These are phyloP conservation scores for Aspergillus sp. DNA, from an alignment of 2,329 filamentous ascomycete species.

Conservation along the genomic window DNA sequence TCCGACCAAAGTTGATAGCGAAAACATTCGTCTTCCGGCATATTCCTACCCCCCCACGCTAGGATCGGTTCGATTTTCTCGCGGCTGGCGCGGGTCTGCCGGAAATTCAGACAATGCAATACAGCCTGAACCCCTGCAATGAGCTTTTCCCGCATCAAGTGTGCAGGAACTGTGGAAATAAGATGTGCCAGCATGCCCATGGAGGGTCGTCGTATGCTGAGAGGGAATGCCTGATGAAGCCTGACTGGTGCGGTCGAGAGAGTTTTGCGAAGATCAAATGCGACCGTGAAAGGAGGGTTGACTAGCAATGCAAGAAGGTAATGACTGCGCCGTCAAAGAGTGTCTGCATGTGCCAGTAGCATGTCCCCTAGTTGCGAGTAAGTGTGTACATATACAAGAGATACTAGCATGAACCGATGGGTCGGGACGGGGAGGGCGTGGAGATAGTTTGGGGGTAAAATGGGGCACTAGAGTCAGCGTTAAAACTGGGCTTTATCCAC, in stretches of 20 bases:
- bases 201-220: neutral
- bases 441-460: neutral
- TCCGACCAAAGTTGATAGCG: neutral
- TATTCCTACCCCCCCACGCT: neutral
- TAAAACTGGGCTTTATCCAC: neutral
- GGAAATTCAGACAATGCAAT: neutral
- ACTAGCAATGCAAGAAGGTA: neutral
- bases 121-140: neutral
- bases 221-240: neutral
- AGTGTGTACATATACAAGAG: neutral
- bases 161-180: neutral
- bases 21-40: neutral
- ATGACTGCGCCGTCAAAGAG: neutral
- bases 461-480: neutral
- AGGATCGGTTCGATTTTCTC: slow-evolving; percentile 4
- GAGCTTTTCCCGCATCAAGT: neutral
- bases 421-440: neutral
- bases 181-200: neutral
- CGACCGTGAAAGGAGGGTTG: neutral
- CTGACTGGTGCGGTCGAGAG: neutral
- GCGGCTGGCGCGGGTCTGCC: slow-evolving; percentile 21
- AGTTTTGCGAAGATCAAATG: neutral
- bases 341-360: neutral
- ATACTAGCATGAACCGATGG: slow-evolving; percentile 1
- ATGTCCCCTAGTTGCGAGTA: neutral